Base-by-base conservation (phyloP, 2,329 filamentous ascomycete genomes). In the Colletotrichum caudatum region DNA sequence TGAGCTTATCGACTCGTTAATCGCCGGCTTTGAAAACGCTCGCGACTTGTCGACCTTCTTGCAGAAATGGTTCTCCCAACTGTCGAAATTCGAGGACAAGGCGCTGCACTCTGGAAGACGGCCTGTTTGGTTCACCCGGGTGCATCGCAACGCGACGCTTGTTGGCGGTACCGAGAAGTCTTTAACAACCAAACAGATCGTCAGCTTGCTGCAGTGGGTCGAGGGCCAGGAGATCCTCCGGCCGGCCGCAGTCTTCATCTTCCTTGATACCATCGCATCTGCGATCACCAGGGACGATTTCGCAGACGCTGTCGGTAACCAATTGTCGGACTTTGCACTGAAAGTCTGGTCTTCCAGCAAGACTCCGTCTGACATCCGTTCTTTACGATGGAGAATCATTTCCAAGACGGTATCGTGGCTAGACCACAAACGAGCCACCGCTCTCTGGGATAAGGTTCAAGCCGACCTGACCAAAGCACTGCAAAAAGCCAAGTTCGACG, bases 21-120 rank as follows among this genome's bases (percentile, higher is more conserved):
- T 83, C 2, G 78, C 82, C 63, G 84, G 85, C 0, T 86, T 83
- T 73, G 82, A 81, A 9, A 82, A 79, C 6, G 81, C 80, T 14
- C 83, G 85, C 64, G 82, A 84, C 66, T 76, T 87, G 16, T 77
- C 84, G 0, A 79, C 81, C 6, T 88, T 88, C 67, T 71, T 88
- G 71, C 81, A 81, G 59, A 76, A 83, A 2, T 88, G 86, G 86
- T 84, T 81, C 59, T 75, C 79, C 53, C 81, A 85, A 67, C 78
- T 87, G 1, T 80, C 78, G 48, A 76, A 80, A 18, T 76, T 78
- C 20, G 80, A 83, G 23, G 48, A 73, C 20, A 59, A 73, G 39
- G 23, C n/a, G 12, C 37, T 71, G 8, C 66, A 50, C 20, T 61
- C 56, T 35, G 63, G 75, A 3, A 69, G 75, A 14, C 65, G 69